Evolutionary conservation across 1,139 yeast genomes (phyloP), one percentile per base, ranked within the genome.

Genomic region (Trichomonascaceae sp.): DNA sequence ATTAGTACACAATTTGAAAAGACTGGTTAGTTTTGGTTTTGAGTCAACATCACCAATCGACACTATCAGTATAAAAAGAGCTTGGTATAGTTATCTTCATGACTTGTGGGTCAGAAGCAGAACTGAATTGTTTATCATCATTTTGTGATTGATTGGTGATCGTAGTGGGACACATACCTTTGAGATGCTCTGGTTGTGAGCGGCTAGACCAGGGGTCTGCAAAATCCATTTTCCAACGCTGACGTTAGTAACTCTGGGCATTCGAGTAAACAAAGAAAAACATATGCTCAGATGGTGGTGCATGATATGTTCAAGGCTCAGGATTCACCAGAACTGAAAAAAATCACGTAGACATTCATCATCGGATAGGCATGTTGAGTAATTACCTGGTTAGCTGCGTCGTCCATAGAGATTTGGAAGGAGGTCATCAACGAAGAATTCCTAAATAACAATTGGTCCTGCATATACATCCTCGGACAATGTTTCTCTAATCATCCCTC

Each of bases 201-300:
- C n/a, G n/a, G n/a, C n/a, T n/a, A n/a, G n/a, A n/a, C n/a, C n/a
- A n/a, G n/a, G n/a, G n/a, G n/a, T n/a, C n/a, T n/a, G n/a, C n/a
- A n/a, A n/a, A n/a, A n/a, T n/a, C n/a, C n/a, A n/a, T n/a, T n/a
- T n/a, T n/a, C 23, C 6, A 20, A 26, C 13, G 13, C 13, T 26
- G 14, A 26, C 8, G 28, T 4, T 14, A 28, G 13, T 32, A 37
- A 27, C 29, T 29, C 28, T 26, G 36, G 20, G 30, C 34, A 30
- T 26, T 15, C 8, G 30, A 27, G 17, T n/a, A 34, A 16, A 16
- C n/a, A 17, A 27, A 26, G 4, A 26, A 13, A 3, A 26, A 17
- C 13, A 11, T 14, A 31, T n/a, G n/a, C 14, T 78, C 89, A 78
- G 89, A 76, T 78, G 92, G 92, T 78, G 89, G 77, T 78, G 92